Base-by-base conservation (phyloP, 148 eudicot genomes). In the Selenicereus undatus region DNA sequence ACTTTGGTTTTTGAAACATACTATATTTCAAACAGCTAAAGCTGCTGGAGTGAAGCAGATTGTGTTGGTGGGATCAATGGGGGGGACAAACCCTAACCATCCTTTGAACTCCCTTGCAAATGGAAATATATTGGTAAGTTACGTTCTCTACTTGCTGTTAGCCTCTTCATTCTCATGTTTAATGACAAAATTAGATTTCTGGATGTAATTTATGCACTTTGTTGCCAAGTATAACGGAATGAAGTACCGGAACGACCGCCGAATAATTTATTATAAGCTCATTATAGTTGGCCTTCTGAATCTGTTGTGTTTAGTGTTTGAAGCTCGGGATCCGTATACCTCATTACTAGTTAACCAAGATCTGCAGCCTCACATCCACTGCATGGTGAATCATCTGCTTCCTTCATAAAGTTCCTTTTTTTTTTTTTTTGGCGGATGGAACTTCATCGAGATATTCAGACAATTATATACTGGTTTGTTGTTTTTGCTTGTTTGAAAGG, bases 41-140 rank as follows among this genome's bases (percentile, higher is more conserved):
- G 98, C 93, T 89, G 94, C 95, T 83, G 99, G 99, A 78, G 98
- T 93, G 78, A 96, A 96, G 93, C 99, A 93, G 54, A 91, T 96
- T 35, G 98, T 96, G 66, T 71, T 96, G 86, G 99, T 96, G 73
- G 99, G 99, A 35, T 96, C 99, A 30, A 96, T 96, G 99, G 98
- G 99, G 85, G 99, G 99, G 85, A 93, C 95, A 78, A 86, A 92
- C 73, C 88, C 85, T 13, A 89, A 88, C 81, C 91, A 96, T 82
- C 97, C 97, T 24, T 88, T 96, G 42, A 96, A 96, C 86, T 90
- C 89, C 83, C 78, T 96, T 27, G 99, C 91, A 51, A 92, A 96
- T 81, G 99, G 99, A 84, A 96, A 96, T 76, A 96, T 96, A 86
- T 80, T 96, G 98, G 98, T 96, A 45, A 64, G 6, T 21, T 43